phyloP scores from a whole-genome alignment of 2,329 filamentous ascomycete genomes.

The Aureobasidium uvarum region DNA sequence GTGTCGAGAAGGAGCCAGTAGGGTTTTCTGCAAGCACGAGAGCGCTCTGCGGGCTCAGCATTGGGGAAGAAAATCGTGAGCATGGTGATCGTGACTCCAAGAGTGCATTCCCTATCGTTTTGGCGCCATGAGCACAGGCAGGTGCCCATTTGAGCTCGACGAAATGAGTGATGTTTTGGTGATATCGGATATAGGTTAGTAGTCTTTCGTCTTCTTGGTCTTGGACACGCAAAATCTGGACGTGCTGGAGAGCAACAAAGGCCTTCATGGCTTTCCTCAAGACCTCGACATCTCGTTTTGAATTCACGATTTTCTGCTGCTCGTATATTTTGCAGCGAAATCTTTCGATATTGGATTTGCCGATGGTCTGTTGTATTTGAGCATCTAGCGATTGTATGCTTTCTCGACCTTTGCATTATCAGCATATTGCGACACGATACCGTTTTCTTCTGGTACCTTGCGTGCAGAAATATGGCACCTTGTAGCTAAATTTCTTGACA shows the following conservation, averaged over 20 bases:
- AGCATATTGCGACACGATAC: not conserved
- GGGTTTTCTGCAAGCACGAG: constrained; percentile 51
- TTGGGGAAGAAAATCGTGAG: constrained; percentile 61
- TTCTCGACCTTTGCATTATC: constrained; percentile 12
- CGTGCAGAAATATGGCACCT: constrained; percentile 59
- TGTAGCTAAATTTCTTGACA: constrained; percentile 61
- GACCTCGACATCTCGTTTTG: constrained; percentile 52
- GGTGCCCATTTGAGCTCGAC: constrained; percentile 59
- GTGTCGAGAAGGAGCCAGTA: constrained; percentile 48
- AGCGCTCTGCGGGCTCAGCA: constrained; percentile 61
- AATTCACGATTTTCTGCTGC: constrained; percentile 52
- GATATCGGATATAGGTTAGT: constrained; percentile 52
- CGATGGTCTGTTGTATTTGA: constrained; percentile 33
- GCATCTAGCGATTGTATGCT: constrained; percentile 29
- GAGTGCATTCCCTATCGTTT: constrained; percentile 58
- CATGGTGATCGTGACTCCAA: constrained; percentile 56
- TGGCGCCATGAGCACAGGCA: constrained; percentile 61
- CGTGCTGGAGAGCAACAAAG: constrained; percentile 61
- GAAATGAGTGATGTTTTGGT: constrained; percentile 46
- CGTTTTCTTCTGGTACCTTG: constrained; percentile 44
- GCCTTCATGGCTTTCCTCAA: constrained; percentile 56
- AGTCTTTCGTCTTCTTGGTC: constrained; percentile 59
- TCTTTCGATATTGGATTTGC: constrained; percentile 41
- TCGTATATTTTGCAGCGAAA: constrained; percentile 50
- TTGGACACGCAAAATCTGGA: constrained; percentile 62